Conservation (phyloP, 768 basidiomycete genomes). For the Termitomyces bulborhizus region DNA sequence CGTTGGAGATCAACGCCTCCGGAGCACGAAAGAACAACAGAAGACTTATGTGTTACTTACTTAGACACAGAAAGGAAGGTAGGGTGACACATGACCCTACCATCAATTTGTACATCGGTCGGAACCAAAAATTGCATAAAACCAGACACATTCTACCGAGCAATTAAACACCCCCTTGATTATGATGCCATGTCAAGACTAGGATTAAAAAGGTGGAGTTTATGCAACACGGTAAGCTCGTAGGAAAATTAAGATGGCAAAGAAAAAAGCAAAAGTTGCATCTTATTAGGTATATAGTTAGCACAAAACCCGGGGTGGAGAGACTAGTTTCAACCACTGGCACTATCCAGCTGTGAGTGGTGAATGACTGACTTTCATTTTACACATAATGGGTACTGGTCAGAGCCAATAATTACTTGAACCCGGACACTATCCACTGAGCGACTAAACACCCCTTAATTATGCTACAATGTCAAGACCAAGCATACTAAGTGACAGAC, state of each 20-base stretch:
- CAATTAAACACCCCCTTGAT: not conserved
- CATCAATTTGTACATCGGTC: not conserved
- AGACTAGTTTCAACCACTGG: not conserved
- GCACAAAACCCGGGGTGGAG: not conserved
- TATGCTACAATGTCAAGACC: no score
- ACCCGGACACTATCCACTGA: no score
- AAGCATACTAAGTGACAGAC: no score
- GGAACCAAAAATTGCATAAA: not conserved
- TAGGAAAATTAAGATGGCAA: not conserved
- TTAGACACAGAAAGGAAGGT: not conserved
- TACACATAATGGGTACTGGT: not conserved
- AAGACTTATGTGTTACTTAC: not conserved
- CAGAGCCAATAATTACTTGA: not conserved
- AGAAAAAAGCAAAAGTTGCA: not conserved
- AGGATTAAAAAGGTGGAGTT: not conserved
- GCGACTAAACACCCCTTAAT: no score
- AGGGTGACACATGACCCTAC: no score
- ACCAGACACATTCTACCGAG: no score
- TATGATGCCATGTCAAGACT: not conserved
- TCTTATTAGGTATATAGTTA: not conserved
- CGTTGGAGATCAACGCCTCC: not conserved
- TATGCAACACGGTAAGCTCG: not conserved
- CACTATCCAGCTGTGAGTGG: not conserved
- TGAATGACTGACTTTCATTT: no score
- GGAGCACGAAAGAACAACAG: no score